These are phyloP conservation scores for Teratosphaeria gauchensis DNA, from an alignment of 2,329 filamentous ascomycete species.

Conservation along the genomic window DNA sequence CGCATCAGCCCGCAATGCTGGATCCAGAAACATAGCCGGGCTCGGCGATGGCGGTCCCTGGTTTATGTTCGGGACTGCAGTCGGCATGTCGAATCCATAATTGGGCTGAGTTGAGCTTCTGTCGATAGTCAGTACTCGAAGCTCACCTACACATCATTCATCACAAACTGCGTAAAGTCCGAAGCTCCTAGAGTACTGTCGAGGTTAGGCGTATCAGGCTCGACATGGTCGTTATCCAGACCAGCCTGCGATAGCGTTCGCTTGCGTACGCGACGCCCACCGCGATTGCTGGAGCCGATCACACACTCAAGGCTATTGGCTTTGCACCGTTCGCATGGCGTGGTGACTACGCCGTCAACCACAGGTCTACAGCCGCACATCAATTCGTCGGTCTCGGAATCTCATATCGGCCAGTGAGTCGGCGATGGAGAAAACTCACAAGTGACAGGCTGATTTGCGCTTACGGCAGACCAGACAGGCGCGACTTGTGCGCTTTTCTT, in stretches of 20 bases:
- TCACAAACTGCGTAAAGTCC: slow-evolving; percentile 2
- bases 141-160: background rate
- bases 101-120: background rate
- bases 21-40: slow-evolving; percentile 20
- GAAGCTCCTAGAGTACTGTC: slow-evolving; percentile 6
- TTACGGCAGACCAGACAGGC: slow-evolving; percentile 16
- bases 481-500: slow-evolving; percentile 14
- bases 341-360: slow-evolving; percentile 39
- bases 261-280: slow-evolving; percentile 48
- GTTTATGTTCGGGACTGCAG: background rate
- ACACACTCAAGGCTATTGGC: slow-evolving; percentile 50
- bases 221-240: slow-evolving; percentile 20
- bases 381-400: background rate
- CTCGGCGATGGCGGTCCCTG: slow-evolving; percentile 6
- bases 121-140: background rate
- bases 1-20: slow-evolving; percentile 19
- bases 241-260: slow-evolving; percentile 29
- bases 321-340: slow-evolving; percentile 49
- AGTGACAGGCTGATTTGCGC: slow-evolving; percentile 13
- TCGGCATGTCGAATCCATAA: slow-evolving; percentile 2
- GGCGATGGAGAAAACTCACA: slow-evolving; percentile 9
- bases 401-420: background rate
- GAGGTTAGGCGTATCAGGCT: slow-evolving; percentile 17
- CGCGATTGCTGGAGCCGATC: slow-evolving; percentile 49
- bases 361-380: slow-evolving; percentile 25